A percentile compares a stretch with the other conserved stretches of the same genome.
phyloP scores from a whole-genome alignment of 78 protist species.

The Protostelium mycophagum region DNA sequence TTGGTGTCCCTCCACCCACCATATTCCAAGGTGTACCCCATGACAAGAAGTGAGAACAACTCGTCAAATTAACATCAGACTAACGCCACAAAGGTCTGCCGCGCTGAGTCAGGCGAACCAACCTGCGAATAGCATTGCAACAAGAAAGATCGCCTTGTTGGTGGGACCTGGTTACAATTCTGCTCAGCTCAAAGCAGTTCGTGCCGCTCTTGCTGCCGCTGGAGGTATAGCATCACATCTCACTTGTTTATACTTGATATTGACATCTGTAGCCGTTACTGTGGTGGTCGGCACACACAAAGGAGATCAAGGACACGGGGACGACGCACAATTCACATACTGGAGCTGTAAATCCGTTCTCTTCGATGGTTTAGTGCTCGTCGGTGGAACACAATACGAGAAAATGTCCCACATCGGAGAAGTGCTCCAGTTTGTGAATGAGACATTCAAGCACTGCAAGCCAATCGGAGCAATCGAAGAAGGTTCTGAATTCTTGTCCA shows the following conservation, averaged over 20 bases:
- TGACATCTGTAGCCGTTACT: no score
- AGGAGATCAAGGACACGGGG: not conserved
- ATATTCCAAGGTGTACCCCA: not conserved
- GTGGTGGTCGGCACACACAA: not conserved
- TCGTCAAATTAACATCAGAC: not conserved
- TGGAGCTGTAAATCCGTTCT: not conserved
- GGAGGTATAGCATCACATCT: no score
- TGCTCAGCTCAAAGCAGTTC: not conserved
- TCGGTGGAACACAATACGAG: not conserved
- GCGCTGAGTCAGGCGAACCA: not conserved
- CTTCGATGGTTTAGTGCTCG: not conserved
- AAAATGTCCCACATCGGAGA: not conserved
- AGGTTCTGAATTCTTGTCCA: not conserved
- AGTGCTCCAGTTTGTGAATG: not conserved
- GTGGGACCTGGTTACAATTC: not conserved
- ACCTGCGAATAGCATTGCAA: not conserved
- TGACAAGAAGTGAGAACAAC: not conserved
- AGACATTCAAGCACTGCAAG: not conserved
- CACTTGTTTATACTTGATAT: no score
- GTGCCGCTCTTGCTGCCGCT: not conserved
- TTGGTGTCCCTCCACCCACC: not conserved
- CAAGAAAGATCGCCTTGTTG: not conserved
- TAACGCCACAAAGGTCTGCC: not conserved
- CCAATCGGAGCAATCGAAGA: not conserved
- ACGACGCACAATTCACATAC: not conserved